Percentiles rank a stretch among this genome's conserved stretches.
Evolutionary conservation across 345 rosid species (phyloP).

Genomic region (Populus davidiana): DNA sequence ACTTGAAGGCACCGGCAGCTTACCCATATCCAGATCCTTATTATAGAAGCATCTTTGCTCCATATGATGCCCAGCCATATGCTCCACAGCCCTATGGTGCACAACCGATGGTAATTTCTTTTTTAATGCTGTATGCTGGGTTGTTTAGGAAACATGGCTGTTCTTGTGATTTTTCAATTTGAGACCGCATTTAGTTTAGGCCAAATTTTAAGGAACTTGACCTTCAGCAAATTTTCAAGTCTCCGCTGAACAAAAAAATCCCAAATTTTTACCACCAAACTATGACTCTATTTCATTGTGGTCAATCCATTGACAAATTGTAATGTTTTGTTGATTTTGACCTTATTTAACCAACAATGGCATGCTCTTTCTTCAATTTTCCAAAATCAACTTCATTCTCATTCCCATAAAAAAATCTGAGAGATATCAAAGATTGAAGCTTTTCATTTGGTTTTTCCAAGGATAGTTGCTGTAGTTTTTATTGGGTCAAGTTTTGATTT

Average conservation of each 20-base stretch:
- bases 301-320: not conserved
- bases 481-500: not conserved
- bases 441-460: not conserved
- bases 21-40: conserved; percentile 96
- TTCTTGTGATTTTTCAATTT: not conserved
- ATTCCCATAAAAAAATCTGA: not conserved
- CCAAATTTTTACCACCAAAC: not conserved
- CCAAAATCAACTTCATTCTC: not conserved
- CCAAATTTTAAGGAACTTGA: not conserved
- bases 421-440: not conserved
- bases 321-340: not conserved
- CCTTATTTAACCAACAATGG: not conserved
- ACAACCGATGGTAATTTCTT: conserved; percentile 58
- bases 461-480: not conserved
- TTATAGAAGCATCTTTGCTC: conserved; percentile 89
- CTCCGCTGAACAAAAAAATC: not conserved
- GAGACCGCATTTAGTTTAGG: not conserved
- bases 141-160: not conserved
- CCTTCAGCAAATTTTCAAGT: not conserved
- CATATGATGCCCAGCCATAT: conserved; percentile 65
- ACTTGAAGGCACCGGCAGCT: conserved; percentile 59
- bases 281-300: not conserved
- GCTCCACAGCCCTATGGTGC: conserved; percentile 76
- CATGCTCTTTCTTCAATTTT: not conserved
- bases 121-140: not conserved